Evolutionary conservation across 2,329 filamentous ascomycete genomes (phyloP), one percentile per base, ranked within the genome.

Genomic region (Alternaria triticina): DNA sequence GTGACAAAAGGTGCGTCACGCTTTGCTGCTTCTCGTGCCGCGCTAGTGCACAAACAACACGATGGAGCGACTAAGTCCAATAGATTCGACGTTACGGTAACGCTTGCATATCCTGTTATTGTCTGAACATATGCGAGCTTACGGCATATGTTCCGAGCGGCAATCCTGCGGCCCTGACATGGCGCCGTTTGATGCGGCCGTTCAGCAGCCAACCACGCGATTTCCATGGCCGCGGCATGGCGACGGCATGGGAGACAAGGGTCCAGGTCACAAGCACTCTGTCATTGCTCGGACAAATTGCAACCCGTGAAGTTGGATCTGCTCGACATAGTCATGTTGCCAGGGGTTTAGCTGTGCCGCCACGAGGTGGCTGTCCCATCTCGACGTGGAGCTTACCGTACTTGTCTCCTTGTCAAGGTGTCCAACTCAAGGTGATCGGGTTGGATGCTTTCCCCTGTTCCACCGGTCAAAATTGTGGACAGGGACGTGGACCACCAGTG

Each of bases 171-270:
- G 64, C 62, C 62, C 61, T 67, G 68, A 50, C 56, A 66, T 57
- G 52, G 59, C 66, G 56, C 69, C 67, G 60, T 68, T 74, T 71
- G 66, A 67, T 49, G 68, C 63, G 64, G 47, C 70, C 67, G 67
- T 65, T 66, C 58, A 57, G 60, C 67, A 66, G 62, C 62, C 65
- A 63, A 65, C 65, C 57, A 70, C 58, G 63, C 59, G 55, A 44
- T 65, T 61, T 46, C 60, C 59, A 57, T 64, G 55, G 59, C 59
- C 28, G 56, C 54, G 49, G 57, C 50, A 61, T 49, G 54, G 59
- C 59, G 36, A 58, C 54, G 49, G 57, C 54, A 62, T 50, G 59
- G 22, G 54, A 47, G 54, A 54, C 57, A 59, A 68, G 58, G 57
- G 43, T 47, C 43, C 50, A 47, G 58, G 65, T 66, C 57, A 60